Conservation (phyloP, 805 yeast genomes). For the Naumovozyma dairenensis region DNA sequence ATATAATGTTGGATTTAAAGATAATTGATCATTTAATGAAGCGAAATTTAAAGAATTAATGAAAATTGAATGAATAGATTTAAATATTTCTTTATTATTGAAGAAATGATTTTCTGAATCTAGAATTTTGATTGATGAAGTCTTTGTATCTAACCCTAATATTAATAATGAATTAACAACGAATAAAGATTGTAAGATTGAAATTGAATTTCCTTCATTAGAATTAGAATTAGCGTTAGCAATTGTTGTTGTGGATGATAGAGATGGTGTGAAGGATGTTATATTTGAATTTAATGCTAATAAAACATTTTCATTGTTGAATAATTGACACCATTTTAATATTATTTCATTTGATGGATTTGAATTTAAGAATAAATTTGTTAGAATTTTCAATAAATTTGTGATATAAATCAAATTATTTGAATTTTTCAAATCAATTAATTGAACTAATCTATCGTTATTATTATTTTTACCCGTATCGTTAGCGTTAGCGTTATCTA, state of each 20-base stretch:
- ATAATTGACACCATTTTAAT: slow-evolving; percentile 45
- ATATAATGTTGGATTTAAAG: slow-evolving; percentile 38
- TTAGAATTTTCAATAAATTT: slow-evolving; percentile 30
- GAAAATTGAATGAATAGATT: slow-evolving; percentile 34
- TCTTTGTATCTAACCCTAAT: slow-evolving; percentile 46
- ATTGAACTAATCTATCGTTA: slow-evolving; percentile 9
- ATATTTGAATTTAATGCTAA: not conserved
- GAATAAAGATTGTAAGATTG: slow-evolving; percentile 35
- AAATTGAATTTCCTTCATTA: too few relatives aligned
- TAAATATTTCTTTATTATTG: slow-evolving; percentile 32
- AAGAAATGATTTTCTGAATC: slow-evolving; percentile 30
- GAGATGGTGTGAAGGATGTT: slow-evolving; percentile 5
- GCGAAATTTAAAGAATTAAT: not conserved
- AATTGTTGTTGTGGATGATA: slow-evolving; percentile 11
- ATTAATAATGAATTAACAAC: slow-evolving; percentile 43
- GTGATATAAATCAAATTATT: slow-evolving; percentile 29
- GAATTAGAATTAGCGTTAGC: too few relatives aligned
- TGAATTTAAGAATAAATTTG: slow-evolving; percentile 33
- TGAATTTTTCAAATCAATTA: slow-evolving; percentile 11
- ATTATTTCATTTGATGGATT: slow-evolving; percentile 28
- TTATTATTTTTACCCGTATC: not conserved
- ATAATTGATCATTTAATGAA: slow-evolving; percentile 2
- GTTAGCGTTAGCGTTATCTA: not conserved
- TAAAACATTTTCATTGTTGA: slow-evolving; percentile 28
- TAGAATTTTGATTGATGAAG: slow-evolving; percentile 31